A percentile compares a stretch with the other conserved stretches of the same genome.
Evolutionary conservation across 345 rosid species (phyloP).

Genomic region (Laguncularia racemosa): DNA sequence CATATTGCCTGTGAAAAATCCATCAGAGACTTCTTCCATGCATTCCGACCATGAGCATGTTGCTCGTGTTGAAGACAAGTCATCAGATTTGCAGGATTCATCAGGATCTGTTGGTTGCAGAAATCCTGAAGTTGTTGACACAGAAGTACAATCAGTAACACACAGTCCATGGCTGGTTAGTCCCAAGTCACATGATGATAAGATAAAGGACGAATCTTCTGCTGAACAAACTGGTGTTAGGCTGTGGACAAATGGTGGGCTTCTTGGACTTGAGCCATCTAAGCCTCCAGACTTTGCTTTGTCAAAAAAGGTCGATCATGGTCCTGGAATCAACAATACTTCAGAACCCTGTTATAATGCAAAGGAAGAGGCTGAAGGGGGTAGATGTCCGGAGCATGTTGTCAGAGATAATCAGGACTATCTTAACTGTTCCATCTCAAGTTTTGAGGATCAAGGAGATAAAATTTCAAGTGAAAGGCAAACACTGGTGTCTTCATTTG

Average conservation of each 20-base stretch:
- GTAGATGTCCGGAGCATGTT: conserved; percentile 14
- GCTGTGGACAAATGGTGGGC: conserved; percentile 79
- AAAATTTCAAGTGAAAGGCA: background rate
- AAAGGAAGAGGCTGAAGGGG: conserved; percentile 7
- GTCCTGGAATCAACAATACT: conserved; percentile 16
- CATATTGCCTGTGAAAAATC: too few species aligned
- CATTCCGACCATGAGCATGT: too few species aligned
- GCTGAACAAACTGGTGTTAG: conserved; percentile 30
- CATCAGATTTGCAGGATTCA: too few species aligned
- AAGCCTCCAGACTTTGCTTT: conserved; percentile 70
- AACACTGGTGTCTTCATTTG: conserved; percentile 3
- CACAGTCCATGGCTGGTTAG: conserved; percentile 1
- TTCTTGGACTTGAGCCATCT: conserved; percentile 72
- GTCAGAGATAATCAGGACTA: background rate
- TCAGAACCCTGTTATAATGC: conserved; percentile 15
- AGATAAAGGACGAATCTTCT: background rate
- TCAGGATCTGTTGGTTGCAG: too few species aligned
- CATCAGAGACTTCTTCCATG: too few species aligned
- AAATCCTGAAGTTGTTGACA: too few species aligned
- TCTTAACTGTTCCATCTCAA: conserved; percentile 7
- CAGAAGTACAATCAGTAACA: background rate
- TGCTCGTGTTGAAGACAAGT: too few species aligned
- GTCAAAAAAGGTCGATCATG: conserved; percentile 24
- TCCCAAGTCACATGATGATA: too few species aligned
- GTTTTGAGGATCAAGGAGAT: background rate